Base-by-base conservation (phyloP, 176 grass and related monocot species). In the Hyparrhenia diplandra region DNA sequence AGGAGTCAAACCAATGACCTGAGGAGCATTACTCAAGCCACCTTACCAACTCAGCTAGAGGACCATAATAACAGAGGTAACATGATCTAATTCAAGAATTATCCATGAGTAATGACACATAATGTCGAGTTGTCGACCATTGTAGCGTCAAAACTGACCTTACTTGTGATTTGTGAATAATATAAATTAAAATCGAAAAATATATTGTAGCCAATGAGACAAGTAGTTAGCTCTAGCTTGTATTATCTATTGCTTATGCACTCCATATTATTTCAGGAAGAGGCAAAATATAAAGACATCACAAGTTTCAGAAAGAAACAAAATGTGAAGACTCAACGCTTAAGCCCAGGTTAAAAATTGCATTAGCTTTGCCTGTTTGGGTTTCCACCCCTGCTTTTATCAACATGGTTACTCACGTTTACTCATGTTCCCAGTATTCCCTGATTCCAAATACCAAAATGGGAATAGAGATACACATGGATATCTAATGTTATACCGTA, bases 61-160 rank as follows among this genome's bases (percentile, higher is more conserved):
- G 11, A 40, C 30, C 24, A 36, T 8, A 61, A 30, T 25, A n/a
- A 70, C 16, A 77, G 39, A 24, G 14, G 54, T 23, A 67, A 17
- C 23, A 74, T 31, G 23, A 76, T 49, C 71, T 59, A 27, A 73
- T 82, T 39, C 25, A 71, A 76, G 8, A 35, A 84, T 31, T 67
- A 21, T 65, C 10, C 23, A 43, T 8, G 13, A 81, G 31, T n/a
- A 73, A 64, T 52, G 25, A 57, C 57, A 4, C 13, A 23, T 13
- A 32, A 61, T n/a, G n/a, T n/a, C n/a, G n/a, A n/a, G n/a, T n/a
- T 37, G 42, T 3, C 35, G 20, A 24, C 29, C 8, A 20, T 64
- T 17, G 25, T 51, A 40, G 29, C 16, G 27, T 28, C 69, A 30
- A 25, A 65, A 65, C 70, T 65, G 51, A 57, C 14, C 31, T 18